Conservation (phyloP, 805 yeast genomes). For the Candida yuanshanica region DNA sequence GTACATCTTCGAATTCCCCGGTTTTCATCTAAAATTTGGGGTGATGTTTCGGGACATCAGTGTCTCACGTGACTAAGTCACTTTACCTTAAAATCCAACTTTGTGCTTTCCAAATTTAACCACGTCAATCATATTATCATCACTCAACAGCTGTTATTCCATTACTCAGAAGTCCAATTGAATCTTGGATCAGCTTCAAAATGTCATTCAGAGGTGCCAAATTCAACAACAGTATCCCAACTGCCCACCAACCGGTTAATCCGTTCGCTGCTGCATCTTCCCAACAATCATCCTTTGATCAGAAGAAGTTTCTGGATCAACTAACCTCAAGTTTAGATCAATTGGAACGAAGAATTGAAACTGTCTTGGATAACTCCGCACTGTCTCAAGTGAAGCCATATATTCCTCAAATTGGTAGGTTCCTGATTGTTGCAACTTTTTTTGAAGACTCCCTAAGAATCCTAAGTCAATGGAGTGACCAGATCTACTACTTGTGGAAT, state of each 20-base stretch:
- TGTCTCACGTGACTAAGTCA: too few relatives aligned
- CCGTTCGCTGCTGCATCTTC: constrained; percentile 6
- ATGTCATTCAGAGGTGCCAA: constrained; percentile 24
- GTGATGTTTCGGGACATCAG: too few relatives aligned
- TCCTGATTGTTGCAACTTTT: constrained; percentile 89
- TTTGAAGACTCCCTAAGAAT: constrained; percentile 86
- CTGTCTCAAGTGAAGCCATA: constrained; percentile 53
- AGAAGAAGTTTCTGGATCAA: neutral
- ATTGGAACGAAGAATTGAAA: constrained; percentile 50
- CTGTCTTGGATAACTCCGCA: constrained; percentile 41
- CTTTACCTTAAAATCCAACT: too few relatives aligned
- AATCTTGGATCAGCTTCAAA: too few relatives aligned
- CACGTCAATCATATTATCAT: too few relatives aligned
- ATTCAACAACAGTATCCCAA: constrained; percentile 22
- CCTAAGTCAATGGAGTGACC: constrained; percentile 84
- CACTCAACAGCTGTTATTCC: too few relatives aligned
- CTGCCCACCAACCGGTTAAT: constrained; percentile 12
- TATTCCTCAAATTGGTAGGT: constrained; percentile 84
- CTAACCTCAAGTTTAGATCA: constrained; percentile 34
- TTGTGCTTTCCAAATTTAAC: too few relatives aligned
- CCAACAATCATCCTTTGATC: neutral
- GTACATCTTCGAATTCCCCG: too few relatives aligned
- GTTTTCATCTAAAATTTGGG: too few relatives aligned
- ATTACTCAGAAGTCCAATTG: too few relatives aligned
- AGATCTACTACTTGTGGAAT: constrained; percentile 74